These are phyloP conservation scores for Buddleja alternifolia DNA, from an alignment of 257 asterid genomes.

Conservation along the genomic window DNA sequence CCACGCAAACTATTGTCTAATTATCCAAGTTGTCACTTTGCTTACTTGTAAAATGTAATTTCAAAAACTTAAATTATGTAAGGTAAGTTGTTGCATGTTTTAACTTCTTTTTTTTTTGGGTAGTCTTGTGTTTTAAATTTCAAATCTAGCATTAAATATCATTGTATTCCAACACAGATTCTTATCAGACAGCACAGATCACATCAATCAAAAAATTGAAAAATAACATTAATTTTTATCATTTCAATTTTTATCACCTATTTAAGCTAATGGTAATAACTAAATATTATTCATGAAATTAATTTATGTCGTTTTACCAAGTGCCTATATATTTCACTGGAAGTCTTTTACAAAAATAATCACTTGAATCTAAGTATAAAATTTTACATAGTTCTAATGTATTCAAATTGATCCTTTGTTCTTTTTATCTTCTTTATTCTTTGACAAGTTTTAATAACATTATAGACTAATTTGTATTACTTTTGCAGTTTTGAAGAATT, in stretches of 20 bases:
- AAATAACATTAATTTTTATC: background rate
- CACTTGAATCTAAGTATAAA: background rate
- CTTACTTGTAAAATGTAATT: background rate
- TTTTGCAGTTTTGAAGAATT: constrained; percentile 4
- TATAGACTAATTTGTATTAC: background rate
- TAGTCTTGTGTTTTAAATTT: constrained; percentile 6
- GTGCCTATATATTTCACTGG: background rate
- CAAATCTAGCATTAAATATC: constrained; percentile 8
- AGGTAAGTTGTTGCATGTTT: background rate
- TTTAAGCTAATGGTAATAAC: background rate
- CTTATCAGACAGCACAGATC: constrained; percentile 7
- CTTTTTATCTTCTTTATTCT: background rate
- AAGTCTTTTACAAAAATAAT: background rate
- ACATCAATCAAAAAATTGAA: background rate
- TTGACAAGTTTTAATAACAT: background rate
- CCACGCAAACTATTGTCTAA: background rate
- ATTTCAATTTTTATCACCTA: background rate
- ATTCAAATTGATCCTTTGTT: background rate
- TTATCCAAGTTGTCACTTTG: background rate
- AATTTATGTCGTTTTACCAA: background rate
- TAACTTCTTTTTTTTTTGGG: background rate
- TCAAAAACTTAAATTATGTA: background rate
- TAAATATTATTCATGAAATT: background rate
- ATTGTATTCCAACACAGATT: background rate
- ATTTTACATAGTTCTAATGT: background rate